Evolutionary conservation across 1,139 yeast species (phyloP), one percentile per base, ranked within the genome.

Genomic region (Pichia cactophila): DNA sequence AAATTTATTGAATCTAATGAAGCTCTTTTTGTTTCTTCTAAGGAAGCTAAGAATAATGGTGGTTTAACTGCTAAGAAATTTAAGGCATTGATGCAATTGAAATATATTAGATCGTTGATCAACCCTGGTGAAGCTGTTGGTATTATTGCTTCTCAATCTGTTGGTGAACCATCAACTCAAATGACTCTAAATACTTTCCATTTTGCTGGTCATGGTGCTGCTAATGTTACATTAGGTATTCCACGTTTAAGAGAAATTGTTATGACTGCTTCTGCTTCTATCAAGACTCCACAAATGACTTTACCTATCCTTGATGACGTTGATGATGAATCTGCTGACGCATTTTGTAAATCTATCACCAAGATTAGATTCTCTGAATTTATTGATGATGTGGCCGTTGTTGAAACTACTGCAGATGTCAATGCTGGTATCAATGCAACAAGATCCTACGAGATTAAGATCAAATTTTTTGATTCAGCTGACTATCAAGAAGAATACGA

Each of bases 161-260:
- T 94, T 66, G 99, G 99, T 72, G 99, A 94, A 71, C 99, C 99
- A 47, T 89, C 97, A 5, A 94, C 99, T 7, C 99, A 94, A 74
- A 94, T 94, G 99, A 94, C 99, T 23, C 79, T 94, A 64, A 94
- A 94, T 69, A 94, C 99, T 49, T 94, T 94, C 95, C 99, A 94
- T 74, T 94, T 94, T 65, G 99, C 99, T 60, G 99, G 99, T 68
- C 98, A 94, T 73, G 99, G 99, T 80, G 99, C 98, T 52, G 98
- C 98, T 46, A 94, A 94, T 70, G 99, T 94, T 58, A 94, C 99
- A 1, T 78, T 94, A 64, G 99, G 99, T 85, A 94, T 94, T 66
- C 99, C 99, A 45, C 96, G 99, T 81, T 84, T 94, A 90, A 85
- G 99, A 80, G 99, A 94, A 79, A 94, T 94, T 66, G 90, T 94